phyloP scores from a whole-genome alignment of 1,284 basidiomycete genomes.

The Peniophora sp. region DNA sequence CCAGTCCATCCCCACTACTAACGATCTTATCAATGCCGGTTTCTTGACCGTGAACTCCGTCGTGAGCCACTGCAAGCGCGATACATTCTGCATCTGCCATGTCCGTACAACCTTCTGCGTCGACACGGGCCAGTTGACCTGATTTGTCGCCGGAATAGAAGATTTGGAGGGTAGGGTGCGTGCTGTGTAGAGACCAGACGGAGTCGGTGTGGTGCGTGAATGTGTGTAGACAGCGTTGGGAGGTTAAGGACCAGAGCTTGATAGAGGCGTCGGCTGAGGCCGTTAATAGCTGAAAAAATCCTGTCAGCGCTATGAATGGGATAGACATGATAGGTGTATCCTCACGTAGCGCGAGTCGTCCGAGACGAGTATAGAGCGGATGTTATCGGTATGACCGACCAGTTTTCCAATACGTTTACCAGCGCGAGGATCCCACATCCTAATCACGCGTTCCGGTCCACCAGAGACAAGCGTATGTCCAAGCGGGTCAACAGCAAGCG shows the following conservation, averaged over 20 bases:
- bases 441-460: constrained; percentile 83
- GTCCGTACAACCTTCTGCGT: constrained; percentile 77
- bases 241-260: constrained; percentile 87
- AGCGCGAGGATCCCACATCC: constrained; percentile 89
- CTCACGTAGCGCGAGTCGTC: constrained; percentile 86
- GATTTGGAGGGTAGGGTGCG: constrained; percentile 80
- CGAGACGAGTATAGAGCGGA: constrained; percentile 81
- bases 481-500: constrained; percentile 69
- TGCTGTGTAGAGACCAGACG: constrained; percentile 89
- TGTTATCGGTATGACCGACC: constrained; percentile 96
- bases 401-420: constrained; percentile 69
- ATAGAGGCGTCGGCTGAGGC: constrained; percentile 85
- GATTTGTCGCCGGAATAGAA: constrained; percentile 97
- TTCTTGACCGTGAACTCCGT: constrained; percentile 45
- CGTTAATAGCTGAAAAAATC: constrained; percentile 60
- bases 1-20: constrained; percentile 75
- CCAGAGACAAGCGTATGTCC: constrained; percentile 84
- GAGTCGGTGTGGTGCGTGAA: constrained; percentile 95
- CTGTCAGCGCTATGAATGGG: constrained; percentile 7
- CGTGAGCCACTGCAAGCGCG: no score
- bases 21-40: constrained; percentile 84
- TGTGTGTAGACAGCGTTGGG: constrained; percentile 90
- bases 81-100: constrained; percentile 86
- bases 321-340: constrained; percentile 11
- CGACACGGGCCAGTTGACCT: constrained; percentile 85